Base-by-base conservation (phyloP, 73 alveolate species). In the Paramecium biaurelia region DNA sequence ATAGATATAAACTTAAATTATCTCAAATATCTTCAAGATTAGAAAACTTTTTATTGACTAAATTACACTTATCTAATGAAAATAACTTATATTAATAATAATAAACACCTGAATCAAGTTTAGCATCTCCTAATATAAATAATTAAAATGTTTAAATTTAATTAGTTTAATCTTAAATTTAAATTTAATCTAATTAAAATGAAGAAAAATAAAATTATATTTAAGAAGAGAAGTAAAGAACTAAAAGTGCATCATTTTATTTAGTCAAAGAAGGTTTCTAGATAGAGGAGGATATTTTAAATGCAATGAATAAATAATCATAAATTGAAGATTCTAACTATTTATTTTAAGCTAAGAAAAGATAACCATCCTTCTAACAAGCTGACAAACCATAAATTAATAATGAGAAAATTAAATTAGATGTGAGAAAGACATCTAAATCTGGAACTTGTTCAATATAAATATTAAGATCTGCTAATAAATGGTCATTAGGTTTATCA, bases 401-500 rank as follows among this genome's bases (percentile, higher is more conserved):
- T 63, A 41, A 41, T 38, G 93, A 86, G 85, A 47, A 63, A 26
- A 63, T 63, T 12, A 63, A 63, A 63, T 32, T 63, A 21, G 93
- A 59, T 34, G 57, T 63, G 18, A 86, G 56, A 23, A 58, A 57
- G 23, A 23, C 42, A 10, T 72, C 58, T 15, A 72, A 72, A 35
- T 1, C 32, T 35, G 86, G 86, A 72, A 14, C 86, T 70, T 70
- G 87, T 15, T 38, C 42, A 2, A 32, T 57, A 57, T 70, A 89
- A 72, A 72, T 89, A n/a, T 87, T 98, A 34, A 92, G 99, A 70
- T 95, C 98, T 43, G 96, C 97, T n/a, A 56, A 92, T 15, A 85
- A 95, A 23, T 97, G 99, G 99, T 97, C 99, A 38, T 89, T 94
- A 28, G 99, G 99, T 23, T 86, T 97, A 15, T 57, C 90, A 32